Conservation (phyloP, 2,329 filamentous ascomycete genomes). For the Biscogniauxia sp. region DNA sequence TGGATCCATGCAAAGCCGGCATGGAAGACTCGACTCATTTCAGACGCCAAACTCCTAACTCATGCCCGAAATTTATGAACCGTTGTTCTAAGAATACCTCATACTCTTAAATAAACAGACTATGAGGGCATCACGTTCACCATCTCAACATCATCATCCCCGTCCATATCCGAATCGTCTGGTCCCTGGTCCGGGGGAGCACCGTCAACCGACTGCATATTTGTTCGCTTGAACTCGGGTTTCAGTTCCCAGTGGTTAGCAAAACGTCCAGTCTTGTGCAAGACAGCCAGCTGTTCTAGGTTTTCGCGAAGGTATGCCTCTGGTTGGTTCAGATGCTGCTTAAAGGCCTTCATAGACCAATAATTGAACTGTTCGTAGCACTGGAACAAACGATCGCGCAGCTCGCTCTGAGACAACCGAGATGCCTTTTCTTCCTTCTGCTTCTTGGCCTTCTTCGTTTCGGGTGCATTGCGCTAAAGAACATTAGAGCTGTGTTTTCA, state of each 20-base stretch:
- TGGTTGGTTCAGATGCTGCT: conserved; percentile 75
- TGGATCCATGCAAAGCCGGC: background rate
- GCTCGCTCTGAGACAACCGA: conserved; percentile 83
- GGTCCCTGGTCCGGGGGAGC: conserved; percentile 44
- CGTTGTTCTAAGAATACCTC: background rate
- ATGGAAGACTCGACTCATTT: conserved; percentile 5
- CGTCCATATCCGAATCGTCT: conserved; percentile 60
- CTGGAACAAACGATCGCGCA: conserved; percentile 79
- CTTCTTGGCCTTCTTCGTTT: conserved; percentile 72
- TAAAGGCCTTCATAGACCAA: conserved; percentile 90
- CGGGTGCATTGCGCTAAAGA: conserved; percentile 22
- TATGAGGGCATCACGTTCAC: conserved; percentile 62
- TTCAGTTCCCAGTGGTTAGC: conserved; percentile 83
- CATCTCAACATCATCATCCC: conserved; percentile 68
- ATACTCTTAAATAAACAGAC: conserved; percentile 11
- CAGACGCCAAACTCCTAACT: conserved; percentile 21
- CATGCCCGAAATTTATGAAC: conserved; percentile 5
- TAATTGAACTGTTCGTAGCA: conserved; percentile 85
- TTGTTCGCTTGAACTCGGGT: conserved; percentile 60
- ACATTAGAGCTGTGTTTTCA: conserved; percentile 10
- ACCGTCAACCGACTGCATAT: conserved; percentile 51
- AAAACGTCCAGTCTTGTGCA: conserved; percentile 81
- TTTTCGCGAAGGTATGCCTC: conserved; percentile 89
- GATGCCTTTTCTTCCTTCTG: conserved; percentile 52
- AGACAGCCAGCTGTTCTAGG: conserved; percentile 75